Percentiles rank a stretch among this genome's conserved stretches.
phyloP scores from a whole-genome alignment of 306 rosid species.

The Dalbergia cochinchinensis region DNA sequence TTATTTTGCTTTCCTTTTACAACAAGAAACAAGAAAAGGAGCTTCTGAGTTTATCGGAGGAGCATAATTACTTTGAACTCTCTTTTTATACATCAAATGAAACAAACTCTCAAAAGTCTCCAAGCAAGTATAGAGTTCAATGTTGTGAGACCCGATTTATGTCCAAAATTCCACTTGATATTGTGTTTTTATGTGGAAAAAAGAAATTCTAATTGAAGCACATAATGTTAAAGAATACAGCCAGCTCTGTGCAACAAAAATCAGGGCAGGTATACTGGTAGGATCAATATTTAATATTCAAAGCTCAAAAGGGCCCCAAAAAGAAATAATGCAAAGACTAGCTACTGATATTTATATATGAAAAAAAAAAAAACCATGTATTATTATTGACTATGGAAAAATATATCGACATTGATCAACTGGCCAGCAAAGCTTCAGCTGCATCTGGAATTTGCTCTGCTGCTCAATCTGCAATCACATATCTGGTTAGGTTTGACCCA shows the following conservation, averaged over 20 bases:
- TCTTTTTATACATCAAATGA: too few species aligned
- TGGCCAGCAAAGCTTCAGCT: slow-evolving; percentile 39
- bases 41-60: too few species aligned
- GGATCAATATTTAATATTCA: slow-evolving; percentile 44
- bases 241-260: slow-evolving; percentile 28
- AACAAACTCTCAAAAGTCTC: too few species aligned
- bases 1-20: too few species aligned
- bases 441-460: slow-evolving; percentile 35
- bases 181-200: neutral
- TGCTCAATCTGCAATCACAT: slow-evolving; percentile 56
- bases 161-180: too few species aligned
- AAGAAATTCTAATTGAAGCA: neutral
- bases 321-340: neutral
- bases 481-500: neutral
- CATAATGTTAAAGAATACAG: slow-evolving; percentile 15
- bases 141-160: too few species aligned
- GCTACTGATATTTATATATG: neutral
- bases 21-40: too few species aligned
- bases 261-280: slow-evolving; percentile 14
- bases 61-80: too few species aligned
- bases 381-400: neutral
- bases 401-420: slow-evolving; percentile 4
- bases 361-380: neutral
- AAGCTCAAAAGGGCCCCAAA: neutral
- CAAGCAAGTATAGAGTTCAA: too few species aligned